These are phyloP conservation scores for Endocalyx cinctus DNA, from an alignment of 2,329 filamentous ascomycete species.

Conservation along the genomic window DNA sequence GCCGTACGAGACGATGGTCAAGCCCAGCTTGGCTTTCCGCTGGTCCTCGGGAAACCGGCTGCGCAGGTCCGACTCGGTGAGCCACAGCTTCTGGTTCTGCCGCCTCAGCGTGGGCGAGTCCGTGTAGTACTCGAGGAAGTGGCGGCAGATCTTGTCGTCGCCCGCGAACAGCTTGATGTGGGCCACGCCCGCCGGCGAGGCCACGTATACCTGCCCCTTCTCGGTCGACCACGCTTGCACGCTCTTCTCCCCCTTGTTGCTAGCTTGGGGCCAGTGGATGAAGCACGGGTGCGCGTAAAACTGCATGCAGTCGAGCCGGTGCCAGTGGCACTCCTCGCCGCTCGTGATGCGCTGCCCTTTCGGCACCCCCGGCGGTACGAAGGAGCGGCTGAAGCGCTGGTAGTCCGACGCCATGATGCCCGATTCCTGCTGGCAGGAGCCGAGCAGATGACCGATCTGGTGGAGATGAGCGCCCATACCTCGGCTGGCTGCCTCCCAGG, in stretches of 20 bases:
- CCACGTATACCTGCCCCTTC: conserved; percentile 68
- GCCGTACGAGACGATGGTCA: conserved; percentile 72
- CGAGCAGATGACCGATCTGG: conserved; percentile 85
- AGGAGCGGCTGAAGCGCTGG: conserved; percentile 76
- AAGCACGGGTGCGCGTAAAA: conserved; percentile 92
- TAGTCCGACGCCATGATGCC: conserved; percentile 95
- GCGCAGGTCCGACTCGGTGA: conserved; percentile 73
- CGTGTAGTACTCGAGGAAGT: conserved; percentile 75
- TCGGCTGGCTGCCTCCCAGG: conserved; percentile 92
- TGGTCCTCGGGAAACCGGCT: conserved; percentile 66
- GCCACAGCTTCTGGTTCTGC: conserved; percentile 68
- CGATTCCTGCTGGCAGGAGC: conserved; percentile 81
- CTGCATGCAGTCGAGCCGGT: conserved; percentile 80
- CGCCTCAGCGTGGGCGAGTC: conserved; percentile 60
- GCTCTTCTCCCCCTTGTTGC: conserved; percentile 65
- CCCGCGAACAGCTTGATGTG: conserved; percentile 80
- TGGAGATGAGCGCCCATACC: conserved; percentile 91
- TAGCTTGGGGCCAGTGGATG: conserved; percentile 62
- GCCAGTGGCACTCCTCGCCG: conserved; percentile 86
- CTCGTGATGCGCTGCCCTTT: conserved; percentile 71
- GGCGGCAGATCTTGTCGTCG: conserved; percentile 73
- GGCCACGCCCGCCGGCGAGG: conserved; percentile 75
- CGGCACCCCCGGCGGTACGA: conserved; percentile 72
- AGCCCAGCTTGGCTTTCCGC: conserved; percentile 63
- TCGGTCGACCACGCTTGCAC: conserved; percentile 86